Evolutionary conservation across 2,329 filamentous ascomycete species (phyloP), one percentile per base, ranked within the genome.

Genomic region (Neonectria faginata): DNA sequence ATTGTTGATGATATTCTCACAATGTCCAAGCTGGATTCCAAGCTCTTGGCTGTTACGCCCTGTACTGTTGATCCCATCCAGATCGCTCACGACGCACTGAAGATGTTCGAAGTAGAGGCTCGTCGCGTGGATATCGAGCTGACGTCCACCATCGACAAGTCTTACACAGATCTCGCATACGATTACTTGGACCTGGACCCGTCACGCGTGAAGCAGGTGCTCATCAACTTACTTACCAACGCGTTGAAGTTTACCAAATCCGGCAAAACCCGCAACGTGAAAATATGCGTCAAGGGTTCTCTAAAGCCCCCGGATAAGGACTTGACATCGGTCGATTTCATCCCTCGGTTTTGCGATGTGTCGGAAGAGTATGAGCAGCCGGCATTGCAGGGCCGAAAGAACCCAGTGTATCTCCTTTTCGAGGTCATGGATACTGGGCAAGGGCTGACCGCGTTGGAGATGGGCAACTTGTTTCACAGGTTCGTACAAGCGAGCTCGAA

Each of bases 151-250:
- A 83, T 92, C 12, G 88, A 91, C 69, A 75, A 84, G 16, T 90
- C 89, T 0, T 91, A 89, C 73, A 80, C 80, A 4, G 79, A 84
- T 1, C 80, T 89, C 1, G 79, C 79, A 0, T 80, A 92, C 36
- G 87, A 91, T 39, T 93, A 88, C 83, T 87, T 94, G 3, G 79
- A 84, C 36, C 78, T 93, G 29, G 92, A 95, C 74, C 90, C 92
- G 0, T 91, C 89, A 16, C 85, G 92, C 25, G 88, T 95, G 54
- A 85, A 92, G 56, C 92, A 95, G 76, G 90, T 94, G 1, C 82
- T 94, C 3, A 93, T 95, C 75, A 95, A 95, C 71, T 83, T 95
- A 1, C 86, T 92, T 9, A 92, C 91, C 8, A 95, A 95, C 72
- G 91, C 92, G 0, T 89, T 95, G 76, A 95, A 95, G 72, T 95